These are phyloP conservation scores for Leucocoprinus sp. DNA, from an alignment of 768 basidiomycete species.

Conservation along the genomic window DNA sequence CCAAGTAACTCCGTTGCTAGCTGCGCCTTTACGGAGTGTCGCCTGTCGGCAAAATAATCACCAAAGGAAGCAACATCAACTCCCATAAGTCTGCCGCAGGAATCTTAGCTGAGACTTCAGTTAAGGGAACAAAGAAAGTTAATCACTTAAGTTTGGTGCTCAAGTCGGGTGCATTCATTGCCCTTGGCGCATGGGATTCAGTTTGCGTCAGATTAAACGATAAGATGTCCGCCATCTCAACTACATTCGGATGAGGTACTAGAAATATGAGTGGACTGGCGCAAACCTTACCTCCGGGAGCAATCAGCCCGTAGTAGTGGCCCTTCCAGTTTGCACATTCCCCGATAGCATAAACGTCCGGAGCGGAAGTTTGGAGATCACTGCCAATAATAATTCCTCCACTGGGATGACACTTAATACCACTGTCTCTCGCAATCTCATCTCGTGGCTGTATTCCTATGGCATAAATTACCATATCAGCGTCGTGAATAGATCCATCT, in stretches of 20 bases:
- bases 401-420: constrained; percentile 38
- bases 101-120: background rate
- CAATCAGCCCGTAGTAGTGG: constrained; percentile 67
- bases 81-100: constrained; percentile 23
- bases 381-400: constrained; percentile 58
- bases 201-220: constrained; percentile 64
- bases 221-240: constrained; percentile 70
- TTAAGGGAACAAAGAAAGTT: background rate
- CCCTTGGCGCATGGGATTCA: constrained; percentile 22
- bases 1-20: constrained; percentile 5
- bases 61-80: constrained; percentile 60
- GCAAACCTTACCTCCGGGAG: constrained; percentile 43
- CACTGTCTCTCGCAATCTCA: constrained; percentile 47
- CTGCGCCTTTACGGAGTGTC: constrained; percentile 15
- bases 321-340: constrained; percentile 67
- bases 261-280: background rate
- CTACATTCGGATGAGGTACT: constrained; percentile 15
- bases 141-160: constrained; percentile 56
- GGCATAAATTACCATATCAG: constrained; percentile 55
- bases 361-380: constrained; percentile 44
- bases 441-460: constrained; percentile 68
- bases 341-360: constrained; percentile 64
- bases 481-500: constrained; percentile 36
- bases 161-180: constrained; percentile 53
- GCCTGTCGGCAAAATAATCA: constrained; percentile 61